Conservation (phyloP, 306 rosid species). For the Prunus davidiana region DNA sequence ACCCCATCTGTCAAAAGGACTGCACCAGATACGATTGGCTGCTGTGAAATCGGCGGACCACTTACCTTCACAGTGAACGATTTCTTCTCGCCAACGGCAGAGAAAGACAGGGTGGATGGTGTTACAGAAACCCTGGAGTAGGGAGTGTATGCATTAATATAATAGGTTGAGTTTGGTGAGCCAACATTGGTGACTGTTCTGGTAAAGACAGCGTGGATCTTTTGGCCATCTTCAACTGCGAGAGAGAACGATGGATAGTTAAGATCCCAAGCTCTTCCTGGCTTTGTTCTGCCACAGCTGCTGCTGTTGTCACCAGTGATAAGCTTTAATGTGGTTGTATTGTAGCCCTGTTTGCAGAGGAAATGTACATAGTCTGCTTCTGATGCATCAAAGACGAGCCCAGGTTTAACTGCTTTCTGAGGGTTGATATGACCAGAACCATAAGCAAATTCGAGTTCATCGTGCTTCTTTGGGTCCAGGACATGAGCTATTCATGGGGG, state of each 20-base stretch:
- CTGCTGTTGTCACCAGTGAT: constrained; percentile 27
- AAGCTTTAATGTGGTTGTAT: constrained; percentile 21
- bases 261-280: constrained; percentile 32
- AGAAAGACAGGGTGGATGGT: constrained; percentile 17
- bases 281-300: constrained; percentile 7
- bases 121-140: background rate
- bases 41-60: constrained; percentile 12
- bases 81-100: constrained; percentile 14
- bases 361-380: constrained; percentile 19
- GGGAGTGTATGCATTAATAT: background rate
- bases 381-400: constrained; percentile 15
- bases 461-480: constrained; percentile 25
- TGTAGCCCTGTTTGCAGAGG: constrained; percentile 34
- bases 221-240: constrained; percentile 26
- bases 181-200: constrained; percentile 36
- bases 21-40: constrained; percentile 21
- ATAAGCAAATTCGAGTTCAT: constrained; percentile 31
- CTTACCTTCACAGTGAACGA: constrained; percentile 8
- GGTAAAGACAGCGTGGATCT: constrained; percentile 2
- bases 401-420: constrained; percentile 17
- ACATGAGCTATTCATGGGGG: constrained; percentile 12
- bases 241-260: constrained; percentile 33
- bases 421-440: constrained; percentile 36
- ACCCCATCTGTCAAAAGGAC: constrained; percentile 11
- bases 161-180: constrained; percentile 23